Conservation (phyloP, 257 asterid species). For the Nicotiana otophora region DNA sequence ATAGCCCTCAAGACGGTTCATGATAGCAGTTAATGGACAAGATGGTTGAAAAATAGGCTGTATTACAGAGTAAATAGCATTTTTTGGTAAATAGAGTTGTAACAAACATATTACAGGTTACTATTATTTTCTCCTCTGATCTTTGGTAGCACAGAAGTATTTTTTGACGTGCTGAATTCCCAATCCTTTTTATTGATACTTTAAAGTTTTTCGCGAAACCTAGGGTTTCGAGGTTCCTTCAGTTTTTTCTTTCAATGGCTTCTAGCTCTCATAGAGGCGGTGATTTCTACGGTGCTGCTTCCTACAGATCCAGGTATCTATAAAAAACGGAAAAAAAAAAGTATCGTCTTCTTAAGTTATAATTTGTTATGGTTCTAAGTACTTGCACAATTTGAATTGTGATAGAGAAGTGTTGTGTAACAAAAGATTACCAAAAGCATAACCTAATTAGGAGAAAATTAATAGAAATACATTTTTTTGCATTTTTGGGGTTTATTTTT, state of each 20-base stretch:
- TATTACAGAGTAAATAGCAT: neutral
- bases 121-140: too few relatives aligned
- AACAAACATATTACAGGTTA: neutral
- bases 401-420: neutral
- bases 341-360: neutral
- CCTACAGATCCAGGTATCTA: constrained; percentile 62
- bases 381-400: neutral
- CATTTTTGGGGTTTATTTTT: neutral
- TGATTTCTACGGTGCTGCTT: constrained; percentile 39
- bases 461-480: too few relatives aligned
- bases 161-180: too few relatives aligned
- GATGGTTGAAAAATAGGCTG: neutral
- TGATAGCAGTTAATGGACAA: neutral
- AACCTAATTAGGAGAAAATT: neutral
- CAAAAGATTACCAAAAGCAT: neutral
- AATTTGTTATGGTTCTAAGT: too few relatives aligned
- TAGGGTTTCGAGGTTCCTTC: neutral
- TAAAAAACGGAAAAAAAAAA: too few relatives aligned
- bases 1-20: neutral
- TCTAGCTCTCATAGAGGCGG: constrained; percentile 21
- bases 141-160: too few relatives aligned
- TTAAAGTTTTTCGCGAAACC: neutral
- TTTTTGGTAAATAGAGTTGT: neutral
- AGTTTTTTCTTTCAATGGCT: neutral
- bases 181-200: neutral